Base-by-base conservation (phyloP, 192 early-diverging fungal genomes). In the Funneliformis mosseae region DNA sequence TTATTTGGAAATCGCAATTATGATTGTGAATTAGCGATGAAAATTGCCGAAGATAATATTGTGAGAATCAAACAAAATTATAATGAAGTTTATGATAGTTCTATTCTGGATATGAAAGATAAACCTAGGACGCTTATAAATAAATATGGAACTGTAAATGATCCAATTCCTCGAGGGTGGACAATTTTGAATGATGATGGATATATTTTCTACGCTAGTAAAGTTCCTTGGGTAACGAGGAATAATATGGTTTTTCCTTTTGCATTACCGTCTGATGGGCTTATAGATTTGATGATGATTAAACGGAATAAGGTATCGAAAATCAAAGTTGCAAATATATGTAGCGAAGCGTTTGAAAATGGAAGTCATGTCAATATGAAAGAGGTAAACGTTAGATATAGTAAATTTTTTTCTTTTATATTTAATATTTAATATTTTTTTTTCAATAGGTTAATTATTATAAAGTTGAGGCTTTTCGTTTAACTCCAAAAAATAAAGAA, bases 381-480 rank as follows among this genome's bases (percentile, higher is more conserved):
- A 18, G 83, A 87, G 64, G 89, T 91, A 84, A 50, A 14, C 46
- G 16, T 55, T 55, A n/a, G n/a, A n/a, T n/a, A n/a, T n/a, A n/a
- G n/a, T n/a, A n/a, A n/a, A n/a, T n/a, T n/a, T n/a, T n/a, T n/a
- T n/a, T n/a, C n/a, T n/a, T n/a, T n/a, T n/a, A n/a, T n/a, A n/a
- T n/a, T n/a, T n/a, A n/a, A n/a, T n/a, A n/a, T n/a, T n/a, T 28
- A 72, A 71, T n/a, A 23, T 16, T 10, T 39, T 63, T 66, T 42
- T 25, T 70, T 60, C 28, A 48, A 43, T 25, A 55, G 88, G 82
- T 91, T 48, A 85, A 87, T 10, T 91, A 91, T 80, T 86, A 86
- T 66, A 91, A 91, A 73, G 81, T 91, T 48, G 85, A 87, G 25
- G 90, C 88, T 8, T 91, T 88, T 80, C 84, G 90, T 27, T 69